Base-by-base conservation (phyloP, 805 yeast species). In the Saturnispora halmiae region DNA sequence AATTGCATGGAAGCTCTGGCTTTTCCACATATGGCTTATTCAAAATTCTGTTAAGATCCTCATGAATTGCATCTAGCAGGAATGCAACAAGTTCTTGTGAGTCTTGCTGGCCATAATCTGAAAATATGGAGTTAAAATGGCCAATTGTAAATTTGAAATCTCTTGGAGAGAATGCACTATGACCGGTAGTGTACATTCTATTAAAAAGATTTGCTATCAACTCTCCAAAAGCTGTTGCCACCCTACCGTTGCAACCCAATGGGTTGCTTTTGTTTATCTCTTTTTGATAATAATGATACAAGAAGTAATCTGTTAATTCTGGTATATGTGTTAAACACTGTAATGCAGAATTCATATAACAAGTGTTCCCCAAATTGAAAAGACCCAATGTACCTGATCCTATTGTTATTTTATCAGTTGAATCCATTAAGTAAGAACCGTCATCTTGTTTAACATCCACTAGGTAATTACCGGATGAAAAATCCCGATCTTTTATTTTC, bases 341-440 rank as follows among this genome's bases (percentile, higher is more conserved):
- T 34, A 90, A 62, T 0, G 96, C 96, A 8, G 94, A 83, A 58
- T 86, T 87, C 96, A 88, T 87, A 58, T 86, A 88, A 59, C 96
- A 88, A 0, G 94, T 79, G 56, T 88, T 88, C 2, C 96, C 96
- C 46, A 87, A 63, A 54, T 85, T 88, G 39, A 69, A 64, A 53
- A 80, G 49, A 46, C 96, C 80, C 44, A 69, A 58, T 35, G 66
- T 55, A 48, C 96, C 88, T 22, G 46, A 50, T 2, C 60, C 57
- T 3, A 47, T 50, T 11, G 49, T 29, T 3, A 57, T 27, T 4
- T 37, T 37, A 4, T 53, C 45, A 2, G 49, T 41, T 3, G 51
- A 43, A 35, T 56, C 61, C 46, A 53, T 45, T 10, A 53, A 36
- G 36, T 46, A 60, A 1, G 53, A 28, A 1, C 51, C 52, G 40